A percentile compares a stretch with the other conserved stretches of the same genome.
Evolutionary conservation across 257 asterid species (phyloP).

Genomic region (Euphrasia confusa): DNA sequence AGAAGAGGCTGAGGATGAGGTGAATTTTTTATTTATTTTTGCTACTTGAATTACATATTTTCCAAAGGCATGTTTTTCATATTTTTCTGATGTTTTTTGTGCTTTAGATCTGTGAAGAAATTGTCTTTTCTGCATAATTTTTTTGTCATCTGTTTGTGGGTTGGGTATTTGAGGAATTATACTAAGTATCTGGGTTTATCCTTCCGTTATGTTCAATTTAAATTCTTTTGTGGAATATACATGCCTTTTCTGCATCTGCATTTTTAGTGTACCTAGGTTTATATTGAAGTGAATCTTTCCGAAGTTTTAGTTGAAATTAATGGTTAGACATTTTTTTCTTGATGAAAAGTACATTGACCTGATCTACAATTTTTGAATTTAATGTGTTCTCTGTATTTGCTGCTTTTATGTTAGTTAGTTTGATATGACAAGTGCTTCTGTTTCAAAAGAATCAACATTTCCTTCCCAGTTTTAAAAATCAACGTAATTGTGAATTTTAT

Average conservation of each 20-base stretch:
- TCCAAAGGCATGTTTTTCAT: not conserved
- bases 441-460: not conserved
- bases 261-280: not conserved
- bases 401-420: not conserved
- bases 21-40: slow-evolving; percentile 24
- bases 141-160: not conserved
- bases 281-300: not conserved
- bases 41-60: not conserved
- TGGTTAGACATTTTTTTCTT: not conserved
- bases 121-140: not conserved
- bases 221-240: not conserved
- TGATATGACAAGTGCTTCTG: not conserved
- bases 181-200: not conserved
- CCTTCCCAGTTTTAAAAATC: not conserved
- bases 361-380: not conserved
- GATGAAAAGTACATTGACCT: not conserved
- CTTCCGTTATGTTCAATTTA: not conserved
- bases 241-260: not conserved
- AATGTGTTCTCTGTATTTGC: not conserved
- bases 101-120: not conserved
- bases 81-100: not conserved
- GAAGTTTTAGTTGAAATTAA: not conserved
- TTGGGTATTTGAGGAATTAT: not conserved
- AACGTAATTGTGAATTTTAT: not conserved
- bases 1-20: slow-evolving; percentile 83